Base-by-base conservation (phyloP, 306 rosid genomes). In the Alnus glutinosa region DNA sequence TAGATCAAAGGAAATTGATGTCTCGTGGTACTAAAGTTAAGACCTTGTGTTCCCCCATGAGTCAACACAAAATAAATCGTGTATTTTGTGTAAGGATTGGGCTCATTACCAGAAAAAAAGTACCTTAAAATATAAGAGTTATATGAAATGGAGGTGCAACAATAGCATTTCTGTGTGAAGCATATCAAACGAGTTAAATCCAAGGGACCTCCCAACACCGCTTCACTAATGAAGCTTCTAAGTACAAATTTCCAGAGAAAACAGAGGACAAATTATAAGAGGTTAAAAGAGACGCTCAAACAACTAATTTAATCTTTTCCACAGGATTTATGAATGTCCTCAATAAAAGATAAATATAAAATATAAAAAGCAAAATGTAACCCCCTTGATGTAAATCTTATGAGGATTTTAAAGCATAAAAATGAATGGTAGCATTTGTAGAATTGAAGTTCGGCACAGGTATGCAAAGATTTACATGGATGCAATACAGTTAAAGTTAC, bases 31-130 rank as follows among this genome's bases (percentile, higher is more conserved):
- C n/a, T 70, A 37, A 72, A 49, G 74, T 32, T 19, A 74, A 68
- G 48, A 73, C 68, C 80, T 73, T 73, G 37, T 73, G 44, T 81
- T 74, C 2, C 44, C 49, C 71, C 51, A 51, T 19, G 28, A 77
- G 32, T 39, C 80, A 70, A 48, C 9, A 63, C 32, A 80, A 32
- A 71, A 1, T 28, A 52, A 79, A 34, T 63, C 37, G 68, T 67
- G 64, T 50, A 46, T 16, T 28, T 36, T 58, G 42, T 64, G 73
- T 28, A 44, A 36, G 23, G 59, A 39, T 23, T 70, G 44, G 23
- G 46, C 39, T 11, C 42, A 50, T 7, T 71, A 39, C 9, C 74
- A 34, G 55, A 30, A 77, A 51, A 59, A 58, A 58, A 59, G 14
- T 39, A 39, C 44, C 44, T 39, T 39, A 39, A 39, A 39, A 39